Evolutionary conservation across 495 filamentous ascomycete genomes (phyloP), one percentile per base, ranked within the genome.

Genomic region (Penicillium canariense): DNA sequence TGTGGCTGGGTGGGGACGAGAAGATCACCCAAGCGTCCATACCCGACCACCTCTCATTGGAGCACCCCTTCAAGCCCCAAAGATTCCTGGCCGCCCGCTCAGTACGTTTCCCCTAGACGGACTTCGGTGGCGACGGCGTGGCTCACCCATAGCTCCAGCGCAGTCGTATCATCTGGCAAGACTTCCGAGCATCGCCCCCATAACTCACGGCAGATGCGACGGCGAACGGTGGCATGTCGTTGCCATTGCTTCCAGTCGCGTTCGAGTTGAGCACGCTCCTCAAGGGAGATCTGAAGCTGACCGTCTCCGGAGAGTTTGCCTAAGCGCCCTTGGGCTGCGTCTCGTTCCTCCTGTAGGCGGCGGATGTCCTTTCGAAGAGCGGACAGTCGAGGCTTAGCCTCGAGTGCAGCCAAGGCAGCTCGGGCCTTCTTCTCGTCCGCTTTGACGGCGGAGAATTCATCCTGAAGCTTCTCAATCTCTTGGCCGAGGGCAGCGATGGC

Each of bases 201-300:
- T 20, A 85, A 44, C 32, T 80, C 75, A 34, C 70, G 60, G 63
- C 75, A 83, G 11, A 85, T 81, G 44, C 68, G 75, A 63, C 73
- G 72, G 50, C 85, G 77, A 20, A 55, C 52, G 20, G 46, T 62
- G 30, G 69, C 76, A 43, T 75, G 75, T 28, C 51, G 68, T 48
- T 68, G 65, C 85, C 84, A 88, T 39, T 68, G 60, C 48, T 70
- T 74, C 71, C 72, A 81, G 43, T 81, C 77, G 39, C 56, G 61
- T 44, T 83, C 76, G 17, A 80, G 71, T 14, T 60, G 57, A 42
- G 72, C 73, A 51, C 71, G 69, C 58, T 84, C 81, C 47, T 77
- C 73, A 14, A 63, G 59, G 15, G 68, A 71, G 3, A 85, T 68
- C 39, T 66, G 64, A 3, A 73, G 73, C 2, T 64, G 48, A 11